Base-by-base conservation (phyloP, 495 filamentous ascomycete genomes). In the Xylaria grammica region DNA sequence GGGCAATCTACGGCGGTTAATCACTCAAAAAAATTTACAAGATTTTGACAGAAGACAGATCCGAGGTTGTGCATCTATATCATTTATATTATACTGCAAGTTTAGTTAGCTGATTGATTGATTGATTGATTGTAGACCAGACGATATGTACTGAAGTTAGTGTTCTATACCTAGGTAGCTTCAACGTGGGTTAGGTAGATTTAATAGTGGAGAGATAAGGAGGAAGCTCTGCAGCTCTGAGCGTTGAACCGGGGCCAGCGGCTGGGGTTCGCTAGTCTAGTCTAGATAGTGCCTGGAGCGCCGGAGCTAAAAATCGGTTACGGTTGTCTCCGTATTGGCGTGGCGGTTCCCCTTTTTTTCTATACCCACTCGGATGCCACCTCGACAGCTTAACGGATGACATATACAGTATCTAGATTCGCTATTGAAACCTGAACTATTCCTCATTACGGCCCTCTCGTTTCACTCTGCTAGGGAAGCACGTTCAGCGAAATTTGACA, bases 311-410 rank as follows among this genome's bases (percentile, higher is more conserved):
- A 26, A 48, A 30, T 59, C 56, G 56, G 56, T 48, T 59, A 36
- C 48, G 40, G 42, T 19, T 32, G 40, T 19, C 42, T 59, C 56
- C 56, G 56, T 48, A n/a, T 59, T 59, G 56, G 27, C 56, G 48
- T 44, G 15, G 54, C 17, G 27, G 32, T 58, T 45, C 36, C 42
- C 56, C 56, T 42, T 59, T 57, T 36, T 24, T 46, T 48, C n/a
- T 8, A 36, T 34, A 24, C 27, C 56, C 56, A 59, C 27, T 48
- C 42, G n/a, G 34, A 59, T 59, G 40, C 42, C 13, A 57, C 56
- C 56, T 59, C 48, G 48, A 58, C 8, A 32, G 56, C n/a, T n/a
- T n/a, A n/a, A 48, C 13, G 42, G 10, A 6, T 42, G 34, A 36
- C 13, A 42, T 42, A 42, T 42, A 42, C 40, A 42, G 40, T 42